Base-by-base conservation (phyloP, 2,329 filamentous ascomycete species). In the Aureobasidium leucospermi region DNA sequence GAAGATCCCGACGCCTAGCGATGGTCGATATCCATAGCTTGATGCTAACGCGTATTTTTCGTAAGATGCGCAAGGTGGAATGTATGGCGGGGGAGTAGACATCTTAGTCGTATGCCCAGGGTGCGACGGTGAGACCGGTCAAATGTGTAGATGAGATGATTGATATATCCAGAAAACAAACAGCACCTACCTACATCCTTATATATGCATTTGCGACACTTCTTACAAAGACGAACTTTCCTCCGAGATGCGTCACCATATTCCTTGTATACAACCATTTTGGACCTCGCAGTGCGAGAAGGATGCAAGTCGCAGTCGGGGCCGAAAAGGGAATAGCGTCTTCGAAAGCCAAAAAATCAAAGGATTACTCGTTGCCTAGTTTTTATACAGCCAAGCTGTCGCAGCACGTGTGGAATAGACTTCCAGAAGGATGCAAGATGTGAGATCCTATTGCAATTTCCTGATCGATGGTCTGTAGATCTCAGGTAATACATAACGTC, bases 231-330 rank as follows among this genome's bases (percentile, higher is more conserved):
- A 6, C 28, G 46, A 4, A 13, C 4, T 5, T 13, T 2, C 9
- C 36, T 48, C 29, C 23, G 7, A 4, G 6, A 16, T 28, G 19
- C 53, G 53, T 57, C 53, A 57, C 53, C 42, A 58, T 29, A 11
- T 48, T 11, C 5, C 8, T 34, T 49, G 39, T 48, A 58, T 49
- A 58, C 43, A 43, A n/a, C 31, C 41, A 15, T 42, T 41, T 49
- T 49, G 11, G 36, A 34, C 39, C 55, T 49, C 55, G 45, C 34
- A 48, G 34, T 58, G 55, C 55, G 55, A 58, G 55, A 36, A 42
- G 55, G 55, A 58, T 49, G 39, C 19, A 16, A 15, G 15, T 49
- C 55, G 55, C 55, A 49, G 43, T 46, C 41, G 42, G 32, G 34
- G 29, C 39, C 41, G 8, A 47, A 57, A 57, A 19, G 6, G 53